Evolutionary conservation across 345 rosid species (phyloP).

Genomic region (Populus davidiana): DNA sequence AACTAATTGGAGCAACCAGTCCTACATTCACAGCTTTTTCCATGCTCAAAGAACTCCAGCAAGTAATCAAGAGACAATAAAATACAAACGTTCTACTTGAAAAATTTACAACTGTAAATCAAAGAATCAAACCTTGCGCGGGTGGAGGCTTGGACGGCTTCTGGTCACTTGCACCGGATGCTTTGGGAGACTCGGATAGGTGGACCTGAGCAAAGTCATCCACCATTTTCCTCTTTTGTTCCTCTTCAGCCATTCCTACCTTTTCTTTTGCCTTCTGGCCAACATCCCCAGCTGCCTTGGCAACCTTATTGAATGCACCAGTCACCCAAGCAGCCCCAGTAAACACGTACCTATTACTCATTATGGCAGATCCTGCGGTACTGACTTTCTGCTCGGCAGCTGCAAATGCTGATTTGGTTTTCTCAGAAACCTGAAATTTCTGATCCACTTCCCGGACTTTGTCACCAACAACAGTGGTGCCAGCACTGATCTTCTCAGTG

Average conservation of each 20-base stretch:
- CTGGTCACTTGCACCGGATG: slow-evolving; percentile 37
- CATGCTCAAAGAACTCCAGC: not conserved
- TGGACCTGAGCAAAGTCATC: slow-evolving; percentile 84
- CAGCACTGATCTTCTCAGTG: slow-evolving; percentile 74
- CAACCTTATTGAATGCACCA: slow-evolving; percentile 76
- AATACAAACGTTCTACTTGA: not conserved
- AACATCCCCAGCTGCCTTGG: slow-evolving; percentile 92
- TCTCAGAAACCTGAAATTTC: slow-evolving; percentile 92
- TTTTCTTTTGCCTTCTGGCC: slow-evolving; percentile 95
- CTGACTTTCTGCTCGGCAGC: slow-evolving; percentile 86
- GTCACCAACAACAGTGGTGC: slow-evolving; percentile 68
- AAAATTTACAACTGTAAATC: slow-evolving; percentile 19
- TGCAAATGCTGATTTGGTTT: slow-evolving; percentile 83
- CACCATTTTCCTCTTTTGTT: slow-evolving; percentile 76
- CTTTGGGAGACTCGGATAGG: slow-evolving; percentile 73
- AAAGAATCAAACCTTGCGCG: slow-evolving; percentile 57
- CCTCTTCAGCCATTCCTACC: slow-evolving; percentile 69
- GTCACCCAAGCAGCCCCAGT: slow-evolving; percentile 82
- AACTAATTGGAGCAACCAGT: not conserved
- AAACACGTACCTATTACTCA: slow-evolving; percentile 84
- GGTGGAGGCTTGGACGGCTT: slow-evolving; percentile 50
- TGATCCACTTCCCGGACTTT: slow-evolving; percentile 92
- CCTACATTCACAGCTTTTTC: slow-evolving; percentile 7
- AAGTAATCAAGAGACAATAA: not conserved
- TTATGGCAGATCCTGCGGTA: slow-evolving; percentile 82